These are phyloP conservation scores for Syncephalastrum sp. DNA, from an alignment of 371 early-diverging fungal genomes.

Conservation along the genomic window DNA sequence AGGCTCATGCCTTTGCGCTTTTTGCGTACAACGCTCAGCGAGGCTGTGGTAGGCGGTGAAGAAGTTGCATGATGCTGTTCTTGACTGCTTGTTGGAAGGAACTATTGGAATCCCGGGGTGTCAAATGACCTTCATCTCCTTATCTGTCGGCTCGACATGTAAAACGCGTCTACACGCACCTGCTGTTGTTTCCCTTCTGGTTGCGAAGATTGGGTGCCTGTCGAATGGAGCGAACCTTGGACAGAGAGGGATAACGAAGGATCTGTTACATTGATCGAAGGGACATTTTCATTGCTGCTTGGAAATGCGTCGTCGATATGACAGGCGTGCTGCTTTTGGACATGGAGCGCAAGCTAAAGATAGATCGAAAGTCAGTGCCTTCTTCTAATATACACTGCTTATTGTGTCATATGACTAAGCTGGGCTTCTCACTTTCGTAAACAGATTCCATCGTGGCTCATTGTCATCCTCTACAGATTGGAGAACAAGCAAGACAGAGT, in stretches of 20 bases:
- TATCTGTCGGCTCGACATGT: too few species aligned
- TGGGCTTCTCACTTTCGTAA: too few species aligned
- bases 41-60: neutral
- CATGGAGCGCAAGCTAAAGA: too few species aligned
- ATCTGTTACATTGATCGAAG: neutral
- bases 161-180: neutral
- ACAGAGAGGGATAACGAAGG: neutral
- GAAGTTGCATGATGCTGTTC: neutral
- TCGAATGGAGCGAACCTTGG: neutral
- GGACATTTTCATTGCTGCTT: neutral
- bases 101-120: neutral
- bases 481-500: too few species aligned
- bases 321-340: too few species aligned
- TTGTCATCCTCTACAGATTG: too few species aligned
- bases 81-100: neutral
- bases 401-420: too few species aligned
- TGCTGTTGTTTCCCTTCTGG: neutral
- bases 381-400: too few species aligned
- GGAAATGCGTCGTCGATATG: too few species aligned
- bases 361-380: too few species aligned
- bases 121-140: neutral
- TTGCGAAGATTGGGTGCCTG: neutral
- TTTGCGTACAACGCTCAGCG: neutral
- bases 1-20: conserved; percentile 14
- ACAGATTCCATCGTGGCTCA: too few species aligned